Evolutionary conservation across 1,284 basidiomycete genomes (phyloP).

Genomic region (Irpex rosettiformis): DNA sequence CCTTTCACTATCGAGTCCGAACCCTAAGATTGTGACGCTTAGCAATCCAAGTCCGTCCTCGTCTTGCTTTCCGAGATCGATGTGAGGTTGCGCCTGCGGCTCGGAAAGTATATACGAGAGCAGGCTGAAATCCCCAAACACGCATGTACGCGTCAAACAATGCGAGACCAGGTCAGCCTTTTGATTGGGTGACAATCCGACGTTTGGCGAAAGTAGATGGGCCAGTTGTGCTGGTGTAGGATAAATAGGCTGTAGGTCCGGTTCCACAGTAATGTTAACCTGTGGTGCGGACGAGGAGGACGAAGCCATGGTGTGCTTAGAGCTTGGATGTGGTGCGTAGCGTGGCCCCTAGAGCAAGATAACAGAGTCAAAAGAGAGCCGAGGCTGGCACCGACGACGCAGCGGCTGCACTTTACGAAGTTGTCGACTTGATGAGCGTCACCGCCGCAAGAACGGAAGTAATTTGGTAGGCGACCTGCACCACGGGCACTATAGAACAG

Average conservation of each 20-base stretch:
- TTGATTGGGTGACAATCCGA: constrained; percentile 63
- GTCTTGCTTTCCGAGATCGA: constrained; percentile 69
- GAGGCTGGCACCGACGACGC: not conserved
- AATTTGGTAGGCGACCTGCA: not conserved
- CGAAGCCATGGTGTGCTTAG: constrained; percentile 16
- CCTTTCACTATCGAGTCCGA: constrained; percentile 77
- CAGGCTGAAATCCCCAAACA: constrained; percentile 70
- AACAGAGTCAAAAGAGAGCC: not conserved
- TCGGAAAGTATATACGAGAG: constrained; percentile 71
- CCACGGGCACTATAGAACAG: not conserved
- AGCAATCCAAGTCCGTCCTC: constrained; percentile 82
- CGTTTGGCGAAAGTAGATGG: constrained; percentile 58
- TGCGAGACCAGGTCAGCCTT: constrained; percentile 67
- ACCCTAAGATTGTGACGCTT: constrained; percentile 78
- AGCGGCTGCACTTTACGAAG: not conserved
- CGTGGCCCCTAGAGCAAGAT: not conserved
- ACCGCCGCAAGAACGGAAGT: not conserved
- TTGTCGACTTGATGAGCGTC: not conserved
- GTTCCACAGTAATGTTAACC: constrained; percentile 61
- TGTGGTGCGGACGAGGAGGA: constrained; percentile 22
- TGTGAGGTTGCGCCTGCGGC: constrained; percentile 62
- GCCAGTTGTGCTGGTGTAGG: constrained; percentile 63
- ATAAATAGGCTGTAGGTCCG: constrained; percentile 74
- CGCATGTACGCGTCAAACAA: constrained; percentile 66
- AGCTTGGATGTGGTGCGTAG: not conserved